These are phyloP conservation scores for Pichia sp. DNA, from an alignment of 1,139 yeast species.

Conservation along the genomic window DNA sequence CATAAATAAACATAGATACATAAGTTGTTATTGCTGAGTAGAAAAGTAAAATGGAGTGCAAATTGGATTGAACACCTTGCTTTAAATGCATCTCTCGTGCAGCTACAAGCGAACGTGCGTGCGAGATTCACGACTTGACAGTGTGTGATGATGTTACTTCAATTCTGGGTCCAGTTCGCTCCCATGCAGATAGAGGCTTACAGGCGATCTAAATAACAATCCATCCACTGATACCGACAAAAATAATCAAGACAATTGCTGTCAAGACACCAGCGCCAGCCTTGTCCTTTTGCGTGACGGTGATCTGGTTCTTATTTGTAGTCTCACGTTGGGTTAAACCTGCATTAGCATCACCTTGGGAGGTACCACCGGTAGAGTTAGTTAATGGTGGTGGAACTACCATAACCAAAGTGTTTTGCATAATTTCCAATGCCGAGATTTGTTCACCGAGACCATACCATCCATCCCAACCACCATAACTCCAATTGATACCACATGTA, in stretches of 20 bases:
- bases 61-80: too few species aligned
- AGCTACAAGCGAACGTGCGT: conserved; percentile 1
- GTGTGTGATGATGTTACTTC: too few species aligned
- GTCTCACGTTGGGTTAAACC: conserved; percentile 31
- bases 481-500: conserved; percentile 57
- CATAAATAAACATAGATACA: too few species aligned
- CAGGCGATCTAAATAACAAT: conserved; percentile 44
- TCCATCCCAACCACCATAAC: conserved; percentile 41
- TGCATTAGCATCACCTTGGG: conserved; percentile 39
- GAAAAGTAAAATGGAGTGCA: too few species aligned
- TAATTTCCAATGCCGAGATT: conserved; percentile 48
- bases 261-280: conserved; percentile 91
- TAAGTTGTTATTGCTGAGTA: too few species aligned
- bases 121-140: not conserved
- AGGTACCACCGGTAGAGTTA: conserved; percentile 39
- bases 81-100: too few species aligned
- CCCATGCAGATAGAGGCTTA: not conserved
- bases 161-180: too few species aligned
- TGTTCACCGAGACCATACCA: conserved; percentile 54
- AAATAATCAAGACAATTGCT: conserved; percentile 58
- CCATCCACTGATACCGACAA: conserved; percentile 70
- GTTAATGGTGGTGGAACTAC: conserved; percentile 52
- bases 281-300: conserved; percentile 55
- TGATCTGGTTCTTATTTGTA: conserved; percentile 27
- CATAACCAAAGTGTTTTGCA: conserved; percentile 35